Base-by-base conservation (phyloP, 768 basidiomycete genomes). In the Leccinellum luteum region DNA sequence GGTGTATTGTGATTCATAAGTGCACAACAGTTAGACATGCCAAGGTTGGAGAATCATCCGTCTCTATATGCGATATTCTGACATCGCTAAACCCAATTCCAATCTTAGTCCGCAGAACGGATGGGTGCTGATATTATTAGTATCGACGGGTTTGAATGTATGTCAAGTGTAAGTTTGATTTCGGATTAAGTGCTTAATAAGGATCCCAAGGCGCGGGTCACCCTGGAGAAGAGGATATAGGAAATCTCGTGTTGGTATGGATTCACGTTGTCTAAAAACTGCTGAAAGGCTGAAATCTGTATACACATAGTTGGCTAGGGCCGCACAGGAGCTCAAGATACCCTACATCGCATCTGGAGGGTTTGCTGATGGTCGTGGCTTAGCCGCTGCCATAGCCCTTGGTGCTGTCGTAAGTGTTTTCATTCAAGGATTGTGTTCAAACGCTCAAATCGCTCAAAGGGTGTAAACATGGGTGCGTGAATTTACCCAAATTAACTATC, bases 291-390 rank as follows among this genome's bases (percentile, higher is more conserved):
- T 55, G 28, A 54, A 49, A 48, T 15, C 6, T 60, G 13, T 41
- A 1, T 49, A 94, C 60, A 13, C 34, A 3, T 49, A 94, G 92
- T 79, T 97, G 48, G 93, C 94, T 2, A 82, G 92, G 53, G 92
- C 94, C 1, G 90, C 87, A 2, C 82, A 89, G 63, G 91, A 95
- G 61, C 76, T 97, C 51, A 85, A 85, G 51, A 76, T 89, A 35
- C 95, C 95, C 2, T 98, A 85, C 69, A 84, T 97, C 56, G 93
- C 95, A 0, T 94, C 91, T 2, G 95, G 95, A 5, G 95, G 95
- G 10, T 82, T 97, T 60, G 94, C 89, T 9, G 89, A 97, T 73
- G 87, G 85, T 0, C 83, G 90, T 17, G 94, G 95, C 2, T 75
- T 96, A 57, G 92, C 85, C 12, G 86, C 90, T 44, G 88, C 89